These are phyloP conservation scores for Lepidium campestre DNA, from an alignment of 441 rosid species.

Conservation along the genomic window DNA sequence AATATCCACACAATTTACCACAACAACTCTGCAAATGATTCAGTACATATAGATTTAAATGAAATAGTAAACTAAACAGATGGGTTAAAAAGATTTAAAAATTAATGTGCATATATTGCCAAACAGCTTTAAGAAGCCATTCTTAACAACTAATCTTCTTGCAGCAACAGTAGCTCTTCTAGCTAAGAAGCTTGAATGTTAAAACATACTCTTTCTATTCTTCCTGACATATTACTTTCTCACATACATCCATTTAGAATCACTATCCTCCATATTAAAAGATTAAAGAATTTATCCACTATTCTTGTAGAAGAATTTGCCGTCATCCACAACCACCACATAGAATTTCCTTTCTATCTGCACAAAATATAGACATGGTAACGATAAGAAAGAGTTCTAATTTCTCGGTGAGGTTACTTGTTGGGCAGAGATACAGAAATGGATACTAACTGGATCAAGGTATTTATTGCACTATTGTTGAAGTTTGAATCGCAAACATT, in stretches of 20 bases:
- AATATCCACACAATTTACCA: too few relatives aligned
- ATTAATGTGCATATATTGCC: slow-evolving; percentile 99
- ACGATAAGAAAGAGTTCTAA: not conserved
- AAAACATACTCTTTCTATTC: slow-evolving; percentile 90
- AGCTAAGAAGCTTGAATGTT: slow-evolving; percentile 97
- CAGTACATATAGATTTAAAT: too few relatives aligned
- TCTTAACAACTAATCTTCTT: slow-evolving; percentile 68
- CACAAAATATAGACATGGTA: slow-evolving; percentile 3
- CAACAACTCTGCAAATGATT: too few relatives aligned
- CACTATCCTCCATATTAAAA: slow-evolving; percentile 31
- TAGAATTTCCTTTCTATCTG: slow-evolving; percentile 66
- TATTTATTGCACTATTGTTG: slow-evolving; percentile 93
- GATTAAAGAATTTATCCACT: slow-evolving; percentile 63
- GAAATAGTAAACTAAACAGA: too few relatives aligned
- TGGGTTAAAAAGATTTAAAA: too few relatives aligned
- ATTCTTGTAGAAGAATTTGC: slow-evolving; percentile 61
- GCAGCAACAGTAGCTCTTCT: slow-evolving; percentile 93
- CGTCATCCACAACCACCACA: slow-evolving; percentile 46
- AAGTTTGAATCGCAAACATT: slow-evolving; percentile 68
- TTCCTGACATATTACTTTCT: slow-evolving; percentile 61
- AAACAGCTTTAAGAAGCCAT: slow-evolving; percentile 85
- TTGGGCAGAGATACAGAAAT: not conserved
- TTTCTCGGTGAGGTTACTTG: not conserved
- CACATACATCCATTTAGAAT: slow-evolving; percentile 93
- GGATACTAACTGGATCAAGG: slow-evolving; percentile 75